Evolutionary conservation across 495 filamentous ascomycete species (phyloP).

Genomic region (Xylaria cubensis): DNA sequence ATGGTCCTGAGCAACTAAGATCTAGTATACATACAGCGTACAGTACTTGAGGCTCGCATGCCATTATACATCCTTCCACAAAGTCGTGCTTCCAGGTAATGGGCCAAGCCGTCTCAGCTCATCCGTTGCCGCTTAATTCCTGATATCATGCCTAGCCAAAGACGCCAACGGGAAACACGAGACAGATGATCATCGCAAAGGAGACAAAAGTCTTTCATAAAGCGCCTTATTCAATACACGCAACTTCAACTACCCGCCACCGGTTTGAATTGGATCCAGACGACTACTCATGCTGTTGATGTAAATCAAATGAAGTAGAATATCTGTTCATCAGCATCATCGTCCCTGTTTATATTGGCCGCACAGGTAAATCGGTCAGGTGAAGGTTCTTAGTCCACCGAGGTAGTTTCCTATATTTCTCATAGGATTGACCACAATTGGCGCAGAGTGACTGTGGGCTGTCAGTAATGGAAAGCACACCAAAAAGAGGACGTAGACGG

Average conservation of each 20-base stretch:
- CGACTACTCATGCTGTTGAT: not conserved
- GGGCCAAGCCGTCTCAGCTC: conserved; percentile 4
- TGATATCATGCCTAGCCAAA: conserved; percentile 37
- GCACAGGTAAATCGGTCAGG: conserved; percentile 37
- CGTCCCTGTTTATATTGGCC: conserved; percentile 21
- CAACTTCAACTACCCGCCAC: not conserved
- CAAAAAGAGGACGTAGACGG: not conserved
- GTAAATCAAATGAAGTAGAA: not conserved
- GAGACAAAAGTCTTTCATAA: conserved; percentile 2
- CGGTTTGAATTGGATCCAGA: not conserved
- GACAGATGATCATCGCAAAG: conserved; percentile 28
- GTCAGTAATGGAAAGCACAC: conserved; percentile 17
- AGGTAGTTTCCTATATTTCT: conserved; percentile 83
- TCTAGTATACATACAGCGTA: conserved; percentile 34
- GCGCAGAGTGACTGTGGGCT: conserved; percentile 79
- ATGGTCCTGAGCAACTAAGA: conserved; percentile 15
- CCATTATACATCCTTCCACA: conserved; percentile 10
- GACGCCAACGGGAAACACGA: conserved; percentile 29
- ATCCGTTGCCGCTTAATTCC: conserved; percentile 24
- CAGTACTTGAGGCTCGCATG: not conserved
- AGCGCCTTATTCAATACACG: conserved; percentile 23
- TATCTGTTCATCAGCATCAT: not conserved
- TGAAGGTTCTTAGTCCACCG: conserved; percentile 85
- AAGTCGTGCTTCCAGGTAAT: not conserved
- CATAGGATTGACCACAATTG: conserved; percentile 90